Evolutionary conservation across 1,284 basidiomycete species (phyloP).

Genomic region (Cryptococcus depauperatus): DNA sequence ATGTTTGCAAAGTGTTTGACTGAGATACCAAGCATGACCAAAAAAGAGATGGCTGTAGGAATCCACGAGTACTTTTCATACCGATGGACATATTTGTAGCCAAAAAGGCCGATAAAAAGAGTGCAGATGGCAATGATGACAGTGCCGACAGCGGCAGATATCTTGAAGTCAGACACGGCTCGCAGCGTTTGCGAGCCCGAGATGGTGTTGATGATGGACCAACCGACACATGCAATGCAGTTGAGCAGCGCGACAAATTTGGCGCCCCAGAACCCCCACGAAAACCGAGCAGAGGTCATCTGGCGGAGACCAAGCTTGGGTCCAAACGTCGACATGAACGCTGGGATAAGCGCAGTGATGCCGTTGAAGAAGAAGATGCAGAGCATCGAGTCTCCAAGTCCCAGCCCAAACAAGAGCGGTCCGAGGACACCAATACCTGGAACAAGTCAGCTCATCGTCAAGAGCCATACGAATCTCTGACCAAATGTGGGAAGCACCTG

Average conservation of each 20-base stretch:
- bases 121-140: conserved; percentile 43
- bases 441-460: neutral
- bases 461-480: neutral
- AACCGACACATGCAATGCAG: conserved; percentile 40
- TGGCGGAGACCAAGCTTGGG: conserved; percentile 41
- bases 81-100: conserved; percentile 46
- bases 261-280: conserved; percentile 41
- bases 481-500: neutral
- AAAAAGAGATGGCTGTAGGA: conserved; percentile 45
- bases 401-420: conserved; percentile 24
- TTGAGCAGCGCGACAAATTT: conserved; percentile 32
- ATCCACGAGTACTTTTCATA: conserved; percentile 45
- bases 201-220: conserved; percentile 44
- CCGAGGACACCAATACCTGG: conserved; percentile 30
- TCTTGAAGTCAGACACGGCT: conserved; percentile 34
- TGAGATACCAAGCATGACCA: conserved; percentile 35
- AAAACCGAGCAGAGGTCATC: conserved; percentile 43
- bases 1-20: conserved; percentile 29
- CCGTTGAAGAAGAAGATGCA: conserved; percentile 32
- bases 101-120: conserved; percentile 45
- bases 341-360: conserved; percentile 21
- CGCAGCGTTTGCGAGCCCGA: conserved; percentile 35
- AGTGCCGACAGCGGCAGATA: conserved; percentile 35
- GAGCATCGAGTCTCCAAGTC: conserved; percentile 32
- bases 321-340: conserved; percentile 35